Evolutionary conservation across 2,329 filamentous ascomycete genomes (phyloP).

Genomic region (Cladobotryum protrusum): DNA sequence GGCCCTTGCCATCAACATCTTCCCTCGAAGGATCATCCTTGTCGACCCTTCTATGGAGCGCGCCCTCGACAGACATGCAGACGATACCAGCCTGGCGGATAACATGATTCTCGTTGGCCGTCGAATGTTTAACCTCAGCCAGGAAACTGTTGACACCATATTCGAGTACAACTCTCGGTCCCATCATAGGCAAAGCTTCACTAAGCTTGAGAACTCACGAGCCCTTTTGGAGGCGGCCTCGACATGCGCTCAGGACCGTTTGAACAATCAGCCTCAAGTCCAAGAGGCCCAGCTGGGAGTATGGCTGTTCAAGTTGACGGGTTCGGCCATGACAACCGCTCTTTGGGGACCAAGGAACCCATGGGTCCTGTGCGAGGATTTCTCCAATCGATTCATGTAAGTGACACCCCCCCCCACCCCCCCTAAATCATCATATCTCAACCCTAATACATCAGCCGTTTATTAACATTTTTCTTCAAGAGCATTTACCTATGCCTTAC

Average conservation of each 20-base stretch:
- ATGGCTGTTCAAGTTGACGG: constrained; percentile 25
- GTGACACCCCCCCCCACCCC: background rate
- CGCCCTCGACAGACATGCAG: constrained; percentile 21
- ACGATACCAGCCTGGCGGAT: constrained; percentile 25
- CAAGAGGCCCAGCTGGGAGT: constrained; percentile 19
- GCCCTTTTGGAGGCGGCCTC: constrained; percentile 19
- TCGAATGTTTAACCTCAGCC: constrained; percentile 21
- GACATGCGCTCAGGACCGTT: constrained; percentile 15
- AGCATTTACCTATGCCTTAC: constrained; percentile 24
- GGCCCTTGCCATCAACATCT: constrained; percentile 25
- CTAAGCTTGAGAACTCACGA: constrained; percentile 16
- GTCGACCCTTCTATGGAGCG: constrained; percentile 24
- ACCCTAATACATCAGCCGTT: background rate
- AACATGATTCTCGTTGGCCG: constrained; percentile 24
- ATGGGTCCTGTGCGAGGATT: constrained; percentile 25
- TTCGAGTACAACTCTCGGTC: constrained; percentile 23
- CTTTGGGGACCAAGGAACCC: constrained; percentile 27
- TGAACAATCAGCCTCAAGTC: constrained; percentile 15
- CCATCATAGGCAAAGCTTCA: constrained; percentile 23
- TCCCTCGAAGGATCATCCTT: constrained; percentile 22
- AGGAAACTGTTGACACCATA: constrained; percentile 18
- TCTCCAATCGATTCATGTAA: constrained; percentile 26
- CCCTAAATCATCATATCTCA: background rate
- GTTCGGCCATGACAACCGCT: constrained; percentile 25
- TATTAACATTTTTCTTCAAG: constrained; percentile 13